Conservation (phyloP, 2,329 filamentous ascomycete species). For the Exophiala sp. region DNA sequence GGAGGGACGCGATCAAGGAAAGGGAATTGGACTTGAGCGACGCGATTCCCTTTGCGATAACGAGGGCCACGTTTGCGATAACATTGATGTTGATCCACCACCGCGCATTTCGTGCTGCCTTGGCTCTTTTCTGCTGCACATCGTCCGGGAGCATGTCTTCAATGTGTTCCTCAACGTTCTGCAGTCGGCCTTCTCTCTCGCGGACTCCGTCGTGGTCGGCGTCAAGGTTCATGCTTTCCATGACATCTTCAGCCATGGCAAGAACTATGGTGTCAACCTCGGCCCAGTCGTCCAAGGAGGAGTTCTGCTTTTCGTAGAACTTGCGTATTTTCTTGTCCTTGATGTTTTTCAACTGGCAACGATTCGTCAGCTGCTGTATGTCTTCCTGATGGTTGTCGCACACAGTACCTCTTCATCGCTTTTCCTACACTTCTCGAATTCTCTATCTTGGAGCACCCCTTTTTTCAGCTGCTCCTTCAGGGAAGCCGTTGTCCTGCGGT, state of each 20-base stretch:
- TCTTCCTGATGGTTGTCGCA: not conserved
- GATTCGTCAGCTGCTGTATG: not conserved
- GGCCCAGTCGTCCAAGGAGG: slow-evolving; percentile 55
- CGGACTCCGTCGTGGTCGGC: slow-evolving; percentile 55
- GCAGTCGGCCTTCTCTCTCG: slow-evolving; percentile 52
- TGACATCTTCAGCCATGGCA: slow-evolving; percentile 55
- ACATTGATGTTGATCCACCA: slow-evolving; percentile 62
- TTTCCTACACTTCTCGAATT: slow-evolving; percentile 50
- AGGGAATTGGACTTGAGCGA: slow-evolving; percentile 56
- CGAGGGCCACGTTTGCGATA: slow-evolving; percentile 56
- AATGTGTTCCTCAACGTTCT: slow-evolving; percentile 49
- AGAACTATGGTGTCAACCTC: slow-evolving; percentile 58
- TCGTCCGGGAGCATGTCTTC: slow-evolving; percentile 55
- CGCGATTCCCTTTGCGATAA: slow-evolving; percentile 55
- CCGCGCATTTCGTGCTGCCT: slow-evolving; percentile 47
- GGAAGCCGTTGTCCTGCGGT: slow-evolving; percentile 43
- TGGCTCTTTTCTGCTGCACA: slow-evolving; percentile 48
- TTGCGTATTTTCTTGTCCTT: slow-evolving; percentile 51
- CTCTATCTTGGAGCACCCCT: slow-evolving; percentile 42
- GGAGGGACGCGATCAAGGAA: slow-evolving; percentile 59
- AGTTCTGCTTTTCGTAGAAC: slow-evolving; percentile 57
- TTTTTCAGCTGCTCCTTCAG: slow-evolving; percentile 50
- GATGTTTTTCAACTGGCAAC: slow-evolving; percentile 42
- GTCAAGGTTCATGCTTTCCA: slow-evolving; percentile 60
- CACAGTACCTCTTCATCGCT: slow-evolving; percentile 46